Evolutionary conservation across 805 yeast genomes (phyloP), one percentile per base, ranked within the genome.

Genomic region (Zygotorulaspora chibaensis): DNA sequence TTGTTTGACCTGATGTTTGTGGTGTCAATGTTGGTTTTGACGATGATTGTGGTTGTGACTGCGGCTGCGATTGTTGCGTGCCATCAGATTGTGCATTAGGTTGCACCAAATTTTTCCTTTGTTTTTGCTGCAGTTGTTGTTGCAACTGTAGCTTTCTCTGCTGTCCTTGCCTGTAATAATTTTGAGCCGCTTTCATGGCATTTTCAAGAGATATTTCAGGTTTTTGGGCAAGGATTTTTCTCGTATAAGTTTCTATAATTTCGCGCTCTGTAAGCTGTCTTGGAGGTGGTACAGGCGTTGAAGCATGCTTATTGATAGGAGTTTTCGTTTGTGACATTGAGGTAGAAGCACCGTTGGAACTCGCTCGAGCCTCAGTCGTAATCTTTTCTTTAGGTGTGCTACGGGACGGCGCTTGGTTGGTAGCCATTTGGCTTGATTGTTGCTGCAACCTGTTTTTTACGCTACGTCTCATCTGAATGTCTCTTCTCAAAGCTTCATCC

Each of bases 401-500:
- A 38, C 52, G 45, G 29, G 36, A 39, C n/a, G 41, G 42, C 8
- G 41, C 23, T 12, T 20, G 27, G 20, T 35, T 43, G 4, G 48
- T 35, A 12, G 39, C 35, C 15, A 43, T 25, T 39, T 56, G 62
- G 29, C 49, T 53, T 3, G 53, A 54, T 18, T 51, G 54, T 37
- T 60, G 66, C 42, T 60, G 65, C 12, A 61, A 36, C 37, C 63
- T 51, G 33, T 57, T 63, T 40, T 63, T 65, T 3, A 58, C 66
- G 20, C 52, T 59, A 27, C 66, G 55, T 45, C 66, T 58, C 48
- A 62, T 47, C 39, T 61, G 66, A 15, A 65, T 55, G 36, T 65
- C 85, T 53, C 87, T 95, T 52, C 89, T 88, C 15, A 85, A 75
- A 0, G 93, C 83, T 62, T 82, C 83, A 58, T 91, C 98, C 47